Evolutionary conservation across 768 basidiomycete genomes (phyloP).

Genomic region (Neoboletus subvelutipes): DNA sequence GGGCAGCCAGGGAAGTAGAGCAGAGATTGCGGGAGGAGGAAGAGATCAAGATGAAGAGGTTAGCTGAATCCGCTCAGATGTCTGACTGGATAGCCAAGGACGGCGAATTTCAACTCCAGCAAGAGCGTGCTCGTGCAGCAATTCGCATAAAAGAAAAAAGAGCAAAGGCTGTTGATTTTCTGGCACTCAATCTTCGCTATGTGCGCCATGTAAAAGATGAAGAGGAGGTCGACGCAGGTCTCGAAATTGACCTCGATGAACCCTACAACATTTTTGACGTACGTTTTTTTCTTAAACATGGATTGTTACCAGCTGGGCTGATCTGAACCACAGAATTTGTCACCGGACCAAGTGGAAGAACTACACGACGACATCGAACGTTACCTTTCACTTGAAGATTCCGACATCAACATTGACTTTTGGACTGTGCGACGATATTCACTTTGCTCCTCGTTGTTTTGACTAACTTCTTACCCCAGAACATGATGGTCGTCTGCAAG

Average conservation of each 20-base stretch:
- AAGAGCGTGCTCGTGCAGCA: slow-evolving; percentile 85
- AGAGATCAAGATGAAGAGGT: slow-evolving; percentile 80
- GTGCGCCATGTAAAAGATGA: slow-evolving; percentile 75
- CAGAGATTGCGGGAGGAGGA: slow-evolving; percentile 89
- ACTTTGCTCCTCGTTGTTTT: neutral
- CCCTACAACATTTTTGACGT: slow-evolving; percentile 98
- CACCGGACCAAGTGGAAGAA: slow-evolving; percentile 85
- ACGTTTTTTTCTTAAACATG: slow-evolving; percentile 28
- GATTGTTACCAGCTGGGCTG: neutral
- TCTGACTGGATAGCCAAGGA: slow-evolving; percentile 97
- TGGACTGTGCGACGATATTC: slow-evolving; percentile 72
- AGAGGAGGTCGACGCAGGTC: slow-evolving; percentile 78
- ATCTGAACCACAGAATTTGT: slow-evolving; percentile 62
- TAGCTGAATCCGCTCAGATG: slow-evolving; percentile 97
- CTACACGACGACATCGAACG: slow-evolving; percentile 92
- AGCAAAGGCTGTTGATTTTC: slow-evolving; percentile 97
- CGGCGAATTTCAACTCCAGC: slow-evolving; percentile 95
- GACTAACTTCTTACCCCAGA: slow-evolving; percentile 44
- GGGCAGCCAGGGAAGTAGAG: slow-evolving; percentile 92
- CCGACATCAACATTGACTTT: slow-evolving; percentile 88
- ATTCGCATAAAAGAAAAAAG: slow-evolving; percentile 95
- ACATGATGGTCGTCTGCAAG: slow-evolving; percentile 97
- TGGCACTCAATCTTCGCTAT: slow-evolving; percentile 94
- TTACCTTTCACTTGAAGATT: slow-evolving; percentile 84
- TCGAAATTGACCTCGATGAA: slow-evolving; percentile 98